These are phyloP conservation scores for Candida ascalaphidarum DNA, from an alignment of 805 yeast species.

Conservation along the genomic window DNA sequence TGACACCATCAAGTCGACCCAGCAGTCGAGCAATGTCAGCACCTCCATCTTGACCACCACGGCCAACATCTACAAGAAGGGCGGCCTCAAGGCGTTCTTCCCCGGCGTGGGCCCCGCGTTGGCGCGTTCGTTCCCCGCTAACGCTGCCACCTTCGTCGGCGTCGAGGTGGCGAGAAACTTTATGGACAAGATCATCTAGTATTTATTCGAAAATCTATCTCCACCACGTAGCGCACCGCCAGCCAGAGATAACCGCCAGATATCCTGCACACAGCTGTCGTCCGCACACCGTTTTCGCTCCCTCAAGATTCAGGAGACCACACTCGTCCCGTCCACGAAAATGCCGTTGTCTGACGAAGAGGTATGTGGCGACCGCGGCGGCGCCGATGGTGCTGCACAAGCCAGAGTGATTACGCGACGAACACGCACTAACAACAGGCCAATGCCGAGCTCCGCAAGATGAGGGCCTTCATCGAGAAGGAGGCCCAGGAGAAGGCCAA, in stretches of 20 bases:
- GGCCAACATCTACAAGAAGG: conserved; percentile 56
- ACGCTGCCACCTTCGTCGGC: conserved; percentile 97
- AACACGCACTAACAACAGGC: conserved; percentile 42
- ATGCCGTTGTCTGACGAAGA: conserved; percentile 26
- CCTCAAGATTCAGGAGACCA: too few relatives aligned
- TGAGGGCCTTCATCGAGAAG: conserved; percentile 97
- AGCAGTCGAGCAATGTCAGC: conserved; percentile 54
- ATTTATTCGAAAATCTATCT: too few relatives aligned
- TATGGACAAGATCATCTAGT: conserved; percentile 18
- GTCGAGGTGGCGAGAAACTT: conserved; percentile 68
- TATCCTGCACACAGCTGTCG: too few relatives aligned
- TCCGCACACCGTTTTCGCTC: too few relatives aligned
- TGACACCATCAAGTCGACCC: conserved; percentile 84
- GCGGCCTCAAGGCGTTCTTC: conserved; percentile 88
- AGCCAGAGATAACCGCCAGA: too few relatives aligned
- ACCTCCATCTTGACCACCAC: conserved; percentile 60
- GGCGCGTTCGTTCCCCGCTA: conserved; percentile 93
- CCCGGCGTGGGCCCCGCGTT: conserved; percentile 97
- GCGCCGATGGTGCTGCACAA: background rate
- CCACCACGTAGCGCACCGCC: too few relatives aligned
- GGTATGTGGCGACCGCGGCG: conserved; percentile 12
- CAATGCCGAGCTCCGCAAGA: conserved; percentile 89
- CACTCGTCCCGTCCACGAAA: conserved; percentile 1
- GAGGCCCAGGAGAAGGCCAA: conserved; percentile 99
- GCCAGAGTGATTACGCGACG: too few relatives aligned